Evolutionary conservation across 2,329 filamentous ascomycete genomes (phyloP), one percentile per base, ranked within the genome.

Genomic region (Arachnopeziza araneosa): DNA sequence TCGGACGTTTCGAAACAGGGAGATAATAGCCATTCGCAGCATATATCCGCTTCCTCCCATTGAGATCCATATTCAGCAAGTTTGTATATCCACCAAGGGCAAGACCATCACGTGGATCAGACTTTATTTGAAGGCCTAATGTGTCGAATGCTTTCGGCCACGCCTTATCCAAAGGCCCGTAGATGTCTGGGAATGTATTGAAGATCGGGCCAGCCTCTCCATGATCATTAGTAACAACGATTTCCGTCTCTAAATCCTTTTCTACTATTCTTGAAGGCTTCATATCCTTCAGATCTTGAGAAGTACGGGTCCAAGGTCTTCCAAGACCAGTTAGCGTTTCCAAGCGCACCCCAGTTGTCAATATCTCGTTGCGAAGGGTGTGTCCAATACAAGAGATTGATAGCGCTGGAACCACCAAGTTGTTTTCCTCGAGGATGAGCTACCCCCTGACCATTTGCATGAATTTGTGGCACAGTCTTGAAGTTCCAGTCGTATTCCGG

Each of bases 261-360:
- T 63, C 59, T 10, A 58, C 24, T 23, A 60, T 36, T 3, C 50
- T 30, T 44, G 36, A 44, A 14, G 36, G 36, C 17, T 44, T 44
- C 36, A 12, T 17, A 44, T 44, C 17, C 36, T 12, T 44, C 36
- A 8, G 36, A 44, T 14, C 36, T 14, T 4, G 36, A 44, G 17
- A 60, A 32, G 21, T 63, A 63, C 1, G 61, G 58, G 1, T 53
- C 23, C 51, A 65, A 57, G 1, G 24, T 57, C 9, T 74, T 65
- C 67, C 72, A 76, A 21, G 68, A 69, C 76, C 75, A 79, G 17
- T 74, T 75, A 0, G 70, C 61, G 49, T 77, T 77, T 0, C 76
- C 77, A 10, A 78, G 62, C 1, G 64, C 65, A 30, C 71, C 69
- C 76, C 77, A 79, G 1, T 70, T 66, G 52, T 77, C 67, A 19